Evolutionary conservation across 331 rosid genomes (phyloP), one percentile per base, ranked within the genome.

Genomic region (Phaseolus coccineus): DNA sequence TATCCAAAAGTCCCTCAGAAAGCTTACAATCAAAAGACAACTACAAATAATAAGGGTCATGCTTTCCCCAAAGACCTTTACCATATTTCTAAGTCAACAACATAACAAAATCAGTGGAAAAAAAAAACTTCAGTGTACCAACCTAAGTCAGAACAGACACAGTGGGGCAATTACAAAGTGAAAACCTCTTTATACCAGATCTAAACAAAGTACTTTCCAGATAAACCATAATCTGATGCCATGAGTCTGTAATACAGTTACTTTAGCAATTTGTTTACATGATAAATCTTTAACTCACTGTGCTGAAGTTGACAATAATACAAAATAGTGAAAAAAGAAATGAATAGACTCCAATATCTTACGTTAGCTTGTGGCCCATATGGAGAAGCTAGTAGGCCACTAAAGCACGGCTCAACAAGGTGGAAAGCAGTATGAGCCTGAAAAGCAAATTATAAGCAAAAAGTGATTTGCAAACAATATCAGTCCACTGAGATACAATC

Each of bases 381-480:
- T 12, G 77, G 63, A 77, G 76, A 67, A 59, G 77, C 46, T 16
- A 73, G 30, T 28, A 71, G 39, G 48, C 85, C 70, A 57, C 78
- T 67, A 48, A 31, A 75, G 80, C 47, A 82, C 24, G 85, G 78
- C 8, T 84, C 82, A 13, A 71, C 76, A 69, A 52, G 52, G 42
- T 56, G 78, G 77, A 80, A 69, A 25, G 85, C 73, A 62, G 50
- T 19, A 73, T 64, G 75, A 76, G 68, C 81, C 88, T 84, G 86
- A 84, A 79, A 80, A 10, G 13, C n/a, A 65, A 71, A 58, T 71
- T 22, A 39, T 69, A 66, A 40, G 82, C 22, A 19, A 55, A 58
- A 40, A 4, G 39, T 50, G n/a, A 62, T 76, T 52, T 51, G 52
- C 51, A 78, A 48, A 55, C 28, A 59, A 69, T 13, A 57, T 78